Evolutionary conservation across 2,329 filamentous ascomycete species (phyloP).

Genomic region (Domatiomyces catenatus): DNA sequence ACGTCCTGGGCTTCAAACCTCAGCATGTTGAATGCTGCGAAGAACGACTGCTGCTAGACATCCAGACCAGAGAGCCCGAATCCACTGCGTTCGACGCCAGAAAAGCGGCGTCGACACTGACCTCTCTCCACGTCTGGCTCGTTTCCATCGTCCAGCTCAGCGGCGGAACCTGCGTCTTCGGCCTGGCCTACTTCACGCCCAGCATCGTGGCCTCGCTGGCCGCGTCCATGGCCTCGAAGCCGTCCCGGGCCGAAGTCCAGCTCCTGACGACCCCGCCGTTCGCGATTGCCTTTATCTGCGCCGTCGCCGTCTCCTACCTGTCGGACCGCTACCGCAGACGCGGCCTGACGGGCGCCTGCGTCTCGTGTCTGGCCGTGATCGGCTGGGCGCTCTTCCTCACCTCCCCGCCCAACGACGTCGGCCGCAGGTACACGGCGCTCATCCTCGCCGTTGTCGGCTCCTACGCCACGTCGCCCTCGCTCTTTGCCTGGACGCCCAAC

Average conservation of each 20-base stretch:
- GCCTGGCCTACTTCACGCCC: constrained; percentile 51
- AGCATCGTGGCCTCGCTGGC: constrained; percentile 54
- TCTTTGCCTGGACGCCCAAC: constrained; percentile 52
- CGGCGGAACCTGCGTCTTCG: constrained; percentile 75
- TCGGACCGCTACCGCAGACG: constrained; percentile 57
- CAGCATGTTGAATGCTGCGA: constrained; percentile 57
- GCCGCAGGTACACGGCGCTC: constrained; percentile 49
- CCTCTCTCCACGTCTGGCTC: constrained; percentile 51
- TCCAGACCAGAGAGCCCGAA: constrained; percentile 42
- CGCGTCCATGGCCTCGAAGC: constrained; percentile 36
- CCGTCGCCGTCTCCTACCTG: constrained; percentile 53
- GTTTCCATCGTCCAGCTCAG: constrained; percentile 32
- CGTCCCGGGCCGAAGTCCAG: constrained; percentile 27
- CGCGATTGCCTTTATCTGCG: constrained; percentile 53
- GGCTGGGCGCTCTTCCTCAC: constrained; percentile 52
- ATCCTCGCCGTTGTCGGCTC: constrained; percentile 52
- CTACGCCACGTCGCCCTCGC: constrained; percentile 47
- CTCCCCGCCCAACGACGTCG: constrained; percentile 28
- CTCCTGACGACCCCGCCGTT: constrained; percentile 64
- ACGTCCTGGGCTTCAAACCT: too few species aligned
- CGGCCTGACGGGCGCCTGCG: constrained; percentile 50
- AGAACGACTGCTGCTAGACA: constrained; percentile 54
- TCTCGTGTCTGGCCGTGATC: constrained; percentile 47
- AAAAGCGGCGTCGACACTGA: constrained; percentile 61
- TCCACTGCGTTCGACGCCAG: constrained; percentile 34